Conservation (phyloP, 2,329 filamentous ascomycete genomes). For the Microsporum audouinii region DNA sequence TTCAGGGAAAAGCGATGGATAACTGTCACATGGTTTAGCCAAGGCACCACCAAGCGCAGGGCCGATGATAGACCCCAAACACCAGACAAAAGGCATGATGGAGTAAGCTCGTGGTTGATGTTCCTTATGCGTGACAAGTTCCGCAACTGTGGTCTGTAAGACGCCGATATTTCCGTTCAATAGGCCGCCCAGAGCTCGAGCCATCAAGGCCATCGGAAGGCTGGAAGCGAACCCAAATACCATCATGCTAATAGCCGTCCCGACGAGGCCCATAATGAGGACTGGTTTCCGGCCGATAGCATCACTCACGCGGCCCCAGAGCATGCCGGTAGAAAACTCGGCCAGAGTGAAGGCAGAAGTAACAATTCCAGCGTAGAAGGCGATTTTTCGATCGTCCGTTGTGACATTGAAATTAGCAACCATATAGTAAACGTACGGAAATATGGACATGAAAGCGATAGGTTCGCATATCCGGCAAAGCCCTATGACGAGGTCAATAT, state of each 20-base stretch:
- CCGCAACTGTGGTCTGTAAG: conserved; percentile 85
- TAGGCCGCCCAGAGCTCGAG: conserved; percentile 76
- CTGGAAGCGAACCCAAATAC: conserved; percentile 83
- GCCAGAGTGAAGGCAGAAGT: conserved; percentile 93
- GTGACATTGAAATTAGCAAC: conserved; percentile 82
- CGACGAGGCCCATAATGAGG: conserved; percentile 74
- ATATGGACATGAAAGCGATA: conserved; percentile 99
- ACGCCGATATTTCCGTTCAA: conserved; percentile 96
- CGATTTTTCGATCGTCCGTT: conserved; percentile 64
- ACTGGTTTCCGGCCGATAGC: conserved; percentile 86
- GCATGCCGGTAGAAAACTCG: conserved; percentile 81
- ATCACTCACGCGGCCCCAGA: conserved; percentile 91
- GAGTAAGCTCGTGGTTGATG: conserved; percentile 92
- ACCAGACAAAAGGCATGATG: conserved; percentile 98
- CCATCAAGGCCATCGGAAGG: conserved; percentile 70
- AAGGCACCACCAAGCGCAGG: conserved; percentile 84
- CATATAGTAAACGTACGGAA: conserved; percentile 98
- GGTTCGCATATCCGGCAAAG: conserved; percentile 95
- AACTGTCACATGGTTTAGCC: conserved; percentile 73
- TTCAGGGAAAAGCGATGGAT: conserved; percentile 59
- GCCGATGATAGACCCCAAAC: conserved; percentile 87
- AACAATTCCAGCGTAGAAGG: conserved; percentile 88
- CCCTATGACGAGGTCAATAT: conserved; percentile 40
- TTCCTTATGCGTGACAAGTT: conserved; percentile 83
- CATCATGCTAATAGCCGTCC: conserved; percentile 85